Conservation (phyloP, 2,329 filamentous ascomycete genomes). For the Paraphoma chrysanthemicola region DNA sequence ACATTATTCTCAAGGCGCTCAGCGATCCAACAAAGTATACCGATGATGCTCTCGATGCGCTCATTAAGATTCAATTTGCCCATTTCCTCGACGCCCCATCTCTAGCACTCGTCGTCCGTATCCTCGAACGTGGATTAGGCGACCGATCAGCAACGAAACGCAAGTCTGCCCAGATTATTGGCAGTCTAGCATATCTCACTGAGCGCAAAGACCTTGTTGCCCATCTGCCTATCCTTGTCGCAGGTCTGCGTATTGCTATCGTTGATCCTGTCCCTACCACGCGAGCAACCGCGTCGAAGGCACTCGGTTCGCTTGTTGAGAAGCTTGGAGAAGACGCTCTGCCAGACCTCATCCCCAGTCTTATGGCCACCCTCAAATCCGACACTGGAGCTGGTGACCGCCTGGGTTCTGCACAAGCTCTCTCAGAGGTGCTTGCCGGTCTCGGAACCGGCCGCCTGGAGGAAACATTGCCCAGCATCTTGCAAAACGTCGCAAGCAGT, state of each 20-base stretch:
- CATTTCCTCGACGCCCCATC: slow-evolving; percentile 99
- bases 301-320: slow-evolving; percentile 94
- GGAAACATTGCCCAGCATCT: slow-evolving; percentile 92
- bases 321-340: slow-evolving; percentile 97
- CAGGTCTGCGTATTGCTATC: slow-evolving; percentile 84
- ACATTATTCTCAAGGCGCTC: slow-evolving; percentile 90
- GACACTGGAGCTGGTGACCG: slow-evolving; percentile 96
- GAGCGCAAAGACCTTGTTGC: slow-evolving; percentile 92
- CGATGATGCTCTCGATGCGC: slow-evolving; percentile 87
- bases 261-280: slow-evolving; percentile 97
- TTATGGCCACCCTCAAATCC: slow-evolving; percentile 97
- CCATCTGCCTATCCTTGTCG: slow-evolving; percentile 90
- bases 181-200: slow-evolving; percentile 94
- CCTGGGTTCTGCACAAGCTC: slow-evolving; percentile 92
- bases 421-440: slow-evolving; percentile 94
- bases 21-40: slow-evolving; percentile 98
- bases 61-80: slow-evolving; percentile 98
- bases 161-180: slow-evolving; percentile 97
- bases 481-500: slow-evolving; percentile 92
- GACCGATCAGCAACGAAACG: slow-evolving; percentile 95
- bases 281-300: slow-evolving; percentile 93
- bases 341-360: slow-evolving; percentile 93
- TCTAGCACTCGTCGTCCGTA: slow-evolving; percentile 90
- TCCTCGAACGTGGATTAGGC: slow-evolving; percentile 87
- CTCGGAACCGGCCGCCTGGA: slow-evolving; percentile 91